A percentile compares a stretch with the other conserved stretches of the same genome.
phyloP scores from a whole-genome alignment of 2,329 filamentous ascomycete species.

The Dothistroma septosporum region DNA sequence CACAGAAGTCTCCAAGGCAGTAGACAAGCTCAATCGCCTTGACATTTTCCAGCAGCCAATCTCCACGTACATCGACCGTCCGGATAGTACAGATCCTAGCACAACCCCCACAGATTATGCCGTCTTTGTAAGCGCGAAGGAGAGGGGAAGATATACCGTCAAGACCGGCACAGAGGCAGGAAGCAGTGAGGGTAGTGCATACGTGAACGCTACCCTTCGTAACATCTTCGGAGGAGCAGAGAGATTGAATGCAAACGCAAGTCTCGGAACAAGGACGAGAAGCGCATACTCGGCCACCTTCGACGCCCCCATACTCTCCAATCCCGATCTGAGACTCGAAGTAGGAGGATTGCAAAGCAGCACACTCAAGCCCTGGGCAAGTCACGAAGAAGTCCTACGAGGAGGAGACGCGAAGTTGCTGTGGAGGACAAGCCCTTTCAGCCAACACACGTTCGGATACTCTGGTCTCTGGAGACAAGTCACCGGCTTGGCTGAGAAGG shows the following conservation, averaged over 20 bases:
- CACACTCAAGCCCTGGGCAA: conserved; percentile 87
- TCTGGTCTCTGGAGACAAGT: conserved; percentile 82
- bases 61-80: conserved; percentile 74
- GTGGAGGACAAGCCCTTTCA: conserved; percentile 60
- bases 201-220: conserved; percentile 78
- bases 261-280: conserved; percentile 81
- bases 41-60: conserved; percentile 85
- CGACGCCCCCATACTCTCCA: conserved; percentile 74
- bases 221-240: conserved; percentile 96
- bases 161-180: conserved; percentile 95
- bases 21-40: conserved; percentile 72
- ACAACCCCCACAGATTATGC: conserved; percentile 74
- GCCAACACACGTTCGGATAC: conserved; percentile 74
- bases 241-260: conserved; percentile 79
- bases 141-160: conserved; percentile 77
- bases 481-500: conserved; percentile 69
- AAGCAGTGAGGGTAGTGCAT: conserved; percentile 89
- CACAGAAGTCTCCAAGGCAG: conserved; percentile 63
- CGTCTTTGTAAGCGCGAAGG: conserved; percentile 70
- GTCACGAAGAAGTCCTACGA: conserved; percentile 83
- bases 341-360: conserved; percentile 75
- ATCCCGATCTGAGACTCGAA: conserved; percentile 75
- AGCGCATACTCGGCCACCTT: conserved; percentile 87
- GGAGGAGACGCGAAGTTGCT: conserved; percentile 72
- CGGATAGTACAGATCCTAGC: conserved; percentile 63